These are phyloP conservation scores for Mycena belliarum DNA, from an alignment of 768 basidiomycete genomes.

Conservation along the genomic window DNA sequence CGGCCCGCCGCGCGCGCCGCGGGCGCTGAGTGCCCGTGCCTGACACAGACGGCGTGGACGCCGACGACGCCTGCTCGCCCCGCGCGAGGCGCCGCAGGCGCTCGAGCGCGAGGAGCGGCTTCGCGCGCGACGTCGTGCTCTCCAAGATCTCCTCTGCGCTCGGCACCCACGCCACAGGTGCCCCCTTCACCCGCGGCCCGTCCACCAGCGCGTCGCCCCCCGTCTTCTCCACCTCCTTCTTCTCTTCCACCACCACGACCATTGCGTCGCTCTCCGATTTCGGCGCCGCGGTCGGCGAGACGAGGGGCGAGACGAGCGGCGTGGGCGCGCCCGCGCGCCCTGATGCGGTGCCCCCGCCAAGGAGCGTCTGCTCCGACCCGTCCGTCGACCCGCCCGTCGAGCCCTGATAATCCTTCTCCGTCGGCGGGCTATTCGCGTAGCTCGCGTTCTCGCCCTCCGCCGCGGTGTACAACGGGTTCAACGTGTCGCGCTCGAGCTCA, in stretches of 20 bases:
- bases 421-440: conserved; percentile 4
- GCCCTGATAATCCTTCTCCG: conserved; percentile 5
- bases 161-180: conserved; percentile 39
- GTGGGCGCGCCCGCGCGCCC: background rate
- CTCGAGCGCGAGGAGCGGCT: conserved; percentile 70
- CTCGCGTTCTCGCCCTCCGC: background rate
- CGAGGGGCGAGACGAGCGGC: background rate
- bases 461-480: conserved; percentile 65
- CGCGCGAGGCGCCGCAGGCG: conserved; percentile 55
- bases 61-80: conserved; percentile 15
- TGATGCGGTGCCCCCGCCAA: too few relatives aligned
- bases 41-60: background rate
- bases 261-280: background rate
- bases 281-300: background rate
- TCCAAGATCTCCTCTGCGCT: conserved; percentile 62
- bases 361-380: conserved; percentile 21
- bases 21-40: too few relatives aligned
- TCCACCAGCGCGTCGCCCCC: background rate
- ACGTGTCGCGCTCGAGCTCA: conserved; percentile 68
- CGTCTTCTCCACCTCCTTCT: conserved; percentile 24
- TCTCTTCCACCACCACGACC: background rate
- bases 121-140: conserved; percentile 67
- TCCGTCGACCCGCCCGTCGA: conserved; percentile 12
- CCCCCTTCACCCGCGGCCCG: too few relatives aligned
- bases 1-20: conserved; percentile 22